Evolutionary conservation across 2,329 filamentous ascomycete genomes (phyloP).

Genomic region (Alternaria arborescens): DNA sequence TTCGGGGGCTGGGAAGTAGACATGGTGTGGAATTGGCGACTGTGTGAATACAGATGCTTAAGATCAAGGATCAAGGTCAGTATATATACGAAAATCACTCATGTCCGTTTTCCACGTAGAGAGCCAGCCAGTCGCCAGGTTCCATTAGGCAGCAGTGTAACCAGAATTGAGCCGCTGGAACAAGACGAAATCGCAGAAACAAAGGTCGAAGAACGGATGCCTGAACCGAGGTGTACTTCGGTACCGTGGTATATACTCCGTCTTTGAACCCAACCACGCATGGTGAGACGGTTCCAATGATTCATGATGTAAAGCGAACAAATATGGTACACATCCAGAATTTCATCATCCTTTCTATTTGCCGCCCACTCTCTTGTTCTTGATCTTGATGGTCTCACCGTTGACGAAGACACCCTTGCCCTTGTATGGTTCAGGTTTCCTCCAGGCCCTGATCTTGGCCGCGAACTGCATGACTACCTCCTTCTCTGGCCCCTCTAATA

Average conservation of each 20-base stretch:
- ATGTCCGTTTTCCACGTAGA: background rate
- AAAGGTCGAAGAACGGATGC: background rate
- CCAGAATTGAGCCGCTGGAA: background rate
- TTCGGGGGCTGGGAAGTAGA: background rate
- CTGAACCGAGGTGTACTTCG: background rate
- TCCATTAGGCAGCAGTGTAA: background rate
- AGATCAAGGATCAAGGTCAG: background rate
- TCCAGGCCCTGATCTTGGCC: conserved; percentile 86
- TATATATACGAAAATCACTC: background rate
- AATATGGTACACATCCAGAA: conserved; percentile 28
- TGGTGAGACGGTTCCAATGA: background rate
- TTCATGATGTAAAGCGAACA: background rate
- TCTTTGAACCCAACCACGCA: background rate
- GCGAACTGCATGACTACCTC: conserved; percentile 91
- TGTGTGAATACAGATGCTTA: background rate
- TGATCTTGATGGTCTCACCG: conserved; percentile 95
- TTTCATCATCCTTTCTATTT: conserved; percentile 45
- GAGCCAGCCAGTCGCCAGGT: background rate
- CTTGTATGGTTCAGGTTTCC: conserved; percentile 96
- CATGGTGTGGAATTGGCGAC: background rate
- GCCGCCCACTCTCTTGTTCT: conserved; percentile 75
- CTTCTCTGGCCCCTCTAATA: conserved; percentile 88
- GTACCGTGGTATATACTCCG: background rate
- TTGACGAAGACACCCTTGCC: conserved; percentile 99
- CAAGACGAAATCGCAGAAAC: background rate